Conservation (phyloP, 768 basidiomycete genomes). For the Tubosaeta sp. region DNA sequence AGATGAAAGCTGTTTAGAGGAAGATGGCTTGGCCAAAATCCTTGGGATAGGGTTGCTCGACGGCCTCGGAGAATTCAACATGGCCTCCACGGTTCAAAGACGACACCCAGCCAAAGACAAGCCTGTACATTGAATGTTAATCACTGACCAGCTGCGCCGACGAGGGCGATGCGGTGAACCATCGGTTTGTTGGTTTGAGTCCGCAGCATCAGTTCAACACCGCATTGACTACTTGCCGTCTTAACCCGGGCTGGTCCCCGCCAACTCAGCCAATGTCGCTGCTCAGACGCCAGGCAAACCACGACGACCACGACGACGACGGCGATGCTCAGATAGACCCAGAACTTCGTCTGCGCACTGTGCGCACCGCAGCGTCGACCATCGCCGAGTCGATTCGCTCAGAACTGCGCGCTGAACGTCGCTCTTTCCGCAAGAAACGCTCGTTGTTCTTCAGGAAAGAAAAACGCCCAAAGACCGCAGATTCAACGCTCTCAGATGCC, state of each 20-base stretch:
- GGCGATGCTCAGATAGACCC: constrained; percentile 74
- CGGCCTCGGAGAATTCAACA: too few species aligned
- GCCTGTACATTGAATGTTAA: too few species aligned
- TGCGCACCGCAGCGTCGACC: constrained; percentile 89
- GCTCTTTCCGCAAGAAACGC: constrained; percentile 44
- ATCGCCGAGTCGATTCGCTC: constrained; percentile 82
- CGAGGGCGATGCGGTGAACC: neutral
- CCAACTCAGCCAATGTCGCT: constrained; percentile 29
- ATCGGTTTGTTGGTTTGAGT: neutral
- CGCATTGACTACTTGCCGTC: neutral
- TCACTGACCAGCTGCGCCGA: neutral
- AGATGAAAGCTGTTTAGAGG: neutral
- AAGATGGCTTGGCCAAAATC: neutral
- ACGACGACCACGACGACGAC: constrained; percentile 59
- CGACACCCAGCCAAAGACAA: too few species aligned
- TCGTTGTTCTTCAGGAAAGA: constrained; percentile 58
- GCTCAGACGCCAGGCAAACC: constrained; percentile 36
- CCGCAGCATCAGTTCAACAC: neutral
- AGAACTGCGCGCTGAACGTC: constrained; percentile 64
- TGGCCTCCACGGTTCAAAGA: too few species aligned
- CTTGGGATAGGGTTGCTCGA: neutral
- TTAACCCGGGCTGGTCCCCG: constrained; percentile 21
- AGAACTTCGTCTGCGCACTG: constrained; percentile 81
- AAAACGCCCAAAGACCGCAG: constrained; percentile 36
- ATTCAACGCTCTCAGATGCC: constrained; percentile 27